These are phyloP conservation scores for Metschnikowia santaceciliae DNA, from an alignment of 805 yeast genomes.

Conservation along the genomic window DNA sequence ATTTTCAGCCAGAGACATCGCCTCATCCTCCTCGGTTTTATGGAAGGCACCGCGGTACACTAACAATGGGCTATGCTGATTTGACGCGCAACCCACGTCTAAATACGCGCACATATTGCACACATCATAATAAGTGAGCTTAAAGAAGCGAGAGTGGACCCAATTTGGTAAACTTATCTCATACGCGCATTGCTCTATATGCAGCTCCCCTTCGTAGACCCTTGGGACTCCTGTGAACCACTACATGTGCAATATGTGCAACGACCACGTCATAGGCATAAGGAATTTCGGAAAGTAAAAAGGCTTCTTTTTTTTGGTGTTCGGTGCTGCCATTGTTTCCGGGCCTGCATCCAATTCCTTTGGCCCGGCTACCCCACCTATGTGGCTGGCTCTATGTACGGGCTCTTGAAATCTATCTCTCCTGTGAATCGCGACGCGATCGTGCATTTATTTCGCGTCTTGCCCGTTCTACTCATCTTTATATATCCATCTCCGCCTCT, in stretches of 20 bases:
- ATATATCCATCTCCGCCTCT: conserved; percentile 3
- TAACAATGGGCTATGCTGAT: not conserved
- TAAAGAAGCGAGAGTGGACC: not conserved
- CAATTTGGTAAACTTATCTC: not conserved
- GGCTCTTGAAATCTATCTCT: not conserved
- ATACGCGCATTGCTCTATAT: not conserved
- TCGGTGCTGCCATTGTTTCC: too few species aligned
- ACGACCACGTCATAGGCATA: too few species aligned
- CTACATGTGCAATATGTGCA: too few species aligned
- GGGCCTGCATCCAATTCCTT: too few species aligned
- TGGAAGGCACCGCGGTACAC: not conserved
- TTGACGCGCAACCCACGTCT: not conserved
- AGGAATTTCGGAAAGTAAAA: too few species aligned
- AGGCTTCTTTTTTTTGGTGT: too few species aligned
- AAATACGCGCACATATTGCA: not conserved
- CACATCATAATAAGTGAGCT: not conserved
- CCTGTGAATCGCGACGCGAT: conserved; percentile 4
- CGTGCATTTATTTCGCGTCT: conserved; percentile 3
- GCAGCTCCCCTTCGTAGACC: not conserved
- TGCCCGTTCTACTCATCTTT: not conserved
- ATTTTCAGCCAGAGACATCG: too few species aligned
- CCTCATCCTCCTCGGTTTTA: not conserved
- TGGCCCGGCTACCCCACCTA: not conserved
- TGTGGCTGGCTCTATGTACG: not conserved
- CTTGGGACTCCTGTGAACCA: not conserved